phyloP scores from a whole-genome alignment of 2,329 filamentous ascomycete genomes.

The Berkeleyomyces rouxiae region DNA sequence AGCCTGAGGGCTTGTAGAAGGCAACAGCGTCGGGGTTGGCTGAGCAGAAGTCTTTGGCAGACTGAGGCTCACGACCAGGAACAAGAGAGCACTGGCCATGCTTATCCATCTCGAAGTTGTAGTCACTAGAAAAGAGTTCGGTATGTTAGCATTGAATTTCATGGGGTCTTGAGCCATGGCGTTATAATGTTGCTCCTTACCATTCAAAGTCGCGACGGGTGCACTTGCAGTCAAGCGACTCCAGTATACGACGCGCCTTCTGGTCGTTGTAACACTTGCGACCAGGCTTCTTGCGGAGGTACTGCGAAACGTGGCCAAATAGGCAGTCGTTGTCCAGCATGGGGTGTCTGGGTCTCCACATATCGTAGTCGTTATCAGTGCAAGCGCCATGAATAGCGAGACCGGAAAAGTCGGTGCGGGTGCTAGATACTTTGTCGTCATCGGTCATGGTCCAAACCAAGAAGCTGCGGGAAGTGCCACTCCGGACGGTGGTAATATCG shows the following conservation, averaged over 20 bases:
- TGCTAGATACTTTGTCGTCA: conserved; percentile 44
- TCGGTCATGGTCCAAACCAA: conserved; percentile 61
- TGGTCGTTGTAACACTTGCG: conserved; percentile 68
- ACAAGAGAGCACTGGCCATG: conserved; percentile 69
- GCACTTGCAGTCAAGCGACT: conserved; percentile 67
- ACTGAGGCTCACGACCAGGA: conserved; percentile 46
- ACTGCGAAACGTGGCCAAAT: conserved; percentile 80
- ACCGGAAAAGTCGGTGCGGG: conserved; percentile 81
- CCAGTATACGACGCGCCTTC: conserved; percentile 53
- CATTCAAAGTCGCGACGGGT: conserved; percentile 82
- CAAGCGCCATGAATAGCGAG: conserved; percentile 54
- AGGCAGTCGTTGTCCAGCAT: conserved; percentile 63
- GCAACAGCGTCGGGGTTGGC: conserved; percentile 52
- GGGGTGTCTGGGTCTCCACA: conserved; percentile 81
- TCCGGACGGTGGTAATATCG: conserved; percentile 76
- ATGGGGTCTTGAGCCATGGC: conserved; percentile 3
- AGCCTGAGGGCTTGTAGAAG: conserved; percentile 75
- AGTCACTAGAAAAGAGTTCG: conserved; percentile 44
- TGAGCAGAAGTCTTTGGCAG: conserved; percentile 33
- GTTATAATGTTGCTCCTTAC: conserved; percentile 33
- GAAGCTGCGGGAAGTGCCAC: conserved; percentile 81
- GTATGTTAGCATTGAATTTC: neutral
- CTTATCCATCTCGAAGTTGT: conserved; percentile 70
- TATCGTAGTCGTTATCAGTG: conserved; percentile 54
- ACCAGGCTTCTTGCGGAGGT: conserved; percentile 75